Evolutionary conservation across 495 filamentous ascomycete genomes (phyloP), one percentile per base, ranked within the genome.

Genomic region (Xylaria acuta): DNA sequence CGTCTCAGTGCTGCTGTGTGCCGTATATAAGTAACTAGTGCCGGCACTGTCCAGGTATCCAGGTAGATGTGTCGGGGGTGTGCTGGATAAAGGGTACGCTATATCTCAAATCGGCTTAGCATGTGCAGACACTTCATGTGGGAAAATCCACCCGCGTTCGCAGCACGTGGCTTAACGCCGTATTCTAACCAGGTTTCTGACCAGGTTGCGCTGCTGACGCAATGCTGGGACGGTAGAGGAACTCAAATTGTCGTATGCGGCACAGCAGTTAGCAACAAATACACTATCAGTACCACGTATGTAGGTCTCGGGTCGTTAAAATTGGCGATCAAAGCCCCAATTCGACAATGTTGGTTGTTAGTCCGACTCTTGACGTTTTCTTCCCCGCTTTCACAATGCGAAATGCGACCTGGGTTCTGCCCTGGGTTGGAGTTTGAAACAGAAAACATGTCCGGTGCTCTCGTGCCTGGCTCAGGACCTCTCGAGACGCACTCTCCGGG

Each of bases 211-310:
- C 16, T 40, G 20, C 8, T 60, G 58, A 59, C 20, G 58, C 32
- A 60, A 22, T 3, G 14, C 51, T 54, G 20, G 27, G 53, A 58
- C 14, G 1, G 16, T 32, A n/a, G 0, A 67, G 43, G 32, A 67
- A 22, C 9, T 51, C 64, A 67, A 67, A 67, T 67, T 38, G 18
- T 53, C 64, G 27, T 51, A 0, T 64, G 60, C 60, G 60, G 60
- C 60, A 64, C 60, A 64, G 60, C 38, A 64, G 36, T 41, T 38
- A 30, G 18, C 34, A 22, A 38, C 32, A 9, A 36, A 2, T 27
- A 58, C n/a, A 32, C n/a, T 16, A 54, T 25, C 47, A 11, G 47
- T 56, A 56, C 56, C 0, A 3, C 16, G 25, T 40, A 38, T 40
- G 34, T 18, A 43, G 36, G 58, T 32, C 6, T 56, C 53, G 53